Evolutionary conservation across 306 rosid genomes (phyloP), one percentile per base, ranked within the genome.

Genomic region (Fragaria nilgerrensis): DNA sequence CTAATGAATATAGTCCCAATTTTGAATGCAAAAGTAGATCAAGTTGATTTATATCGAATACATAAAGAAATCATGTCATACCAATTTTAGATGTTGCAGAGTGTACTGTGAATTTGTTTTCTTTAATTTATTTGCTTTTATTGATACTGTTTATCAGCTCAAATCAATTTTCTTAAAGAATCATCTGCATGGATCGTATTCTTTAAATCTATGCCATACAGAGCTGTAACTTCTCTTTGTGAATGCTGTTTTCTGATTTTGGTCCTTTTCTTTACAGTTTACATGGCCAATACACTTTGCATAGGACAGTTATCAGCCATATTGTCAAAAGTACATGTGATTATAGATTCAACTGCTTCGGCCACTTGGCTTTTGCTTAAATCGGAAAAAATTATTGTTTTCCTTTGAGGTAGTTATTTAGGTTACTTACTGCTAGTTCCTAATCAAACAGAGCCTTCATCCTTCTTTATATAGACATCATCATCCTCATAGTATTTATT

Each of bases 1-100:
- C 64, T 65, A 75, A 37, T n/a, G 67, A 67, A 22, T 66, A 49
- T 66, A 48, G 50, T 67, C 63, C 78, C 62, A 64, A 23, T 48
- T 55, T 52, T 70, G 58, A 72, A 70, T 20, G 59, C 53, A 72
- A 75, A 41, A 72, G 34, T 67, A 23, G 29, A 17, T 39, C 37
- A 39, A 43, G 19, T 84, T 72, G 20, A 27, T 79, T 52, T 82
- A 29, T 23, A 41, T 39, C 3, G 1, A 58, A n/a, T 41, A 59
- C 61, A 62, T 45, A 56, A 48, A 77, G 70, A 20, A 69, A 32
- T 52, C 71, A 50, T 68, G 20, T 71, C 70, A 37, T 66, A 61
- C 56, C 8, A 75, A 47, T 59, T 79, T 53, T 75, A 58, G 59
- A 73, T 29, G 37, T 43, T 12, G 25, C 72, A 56, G 13, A 23